Evolutionary conservation across 495 filamentous ascomycete species (phyloP).

Genomic region (Chaetomidium leptoderma): DNA sequence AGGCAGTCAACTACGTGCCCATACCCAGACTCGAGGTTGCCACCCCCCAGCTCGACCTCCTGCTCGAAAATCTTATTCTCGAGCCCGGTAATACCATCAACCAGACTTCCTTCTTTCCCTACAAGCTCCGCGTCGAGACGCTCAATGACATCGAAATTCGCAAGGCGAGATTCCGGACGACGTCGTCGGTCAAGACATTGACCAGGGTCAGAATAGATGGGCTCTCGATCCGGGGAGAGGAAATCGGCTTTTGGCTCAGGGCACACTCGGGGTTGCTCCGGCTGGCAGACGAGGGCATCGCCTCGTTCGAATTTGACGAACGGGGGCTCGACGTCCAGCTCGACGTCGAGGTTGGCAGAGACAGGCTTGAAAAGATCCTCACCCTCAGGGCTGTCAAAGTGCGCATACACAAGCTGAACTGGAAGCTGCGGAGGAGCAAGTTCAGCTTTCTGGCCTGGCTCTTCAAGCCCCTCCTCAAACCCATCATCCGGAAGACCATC

Average conservation of each 20-base stretch:
- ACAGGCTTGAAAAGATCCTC: constrained; percentile 72
- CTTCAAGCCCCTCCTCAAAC: constrained; percentile 77
- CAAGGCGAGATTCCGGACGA: constrained; percentile 70
- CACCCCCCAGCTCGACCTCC: constrained; percentile 74
- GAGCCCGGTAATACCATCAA: constrained; percentile 86
- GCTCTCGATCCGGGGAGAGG: constrained; percentile 73
- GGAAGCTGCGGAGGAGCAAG: constrained; percentile 66
- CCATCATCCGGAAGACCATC: constrained; percentile 70
- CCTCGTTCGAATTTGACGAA: constrained; percentile 76
- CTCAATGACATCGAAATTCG: constrained; percentile 81
- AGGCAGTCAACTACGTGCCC: constrained; percentile 76
- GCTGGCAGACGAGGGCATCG: constrained; percentile 76
- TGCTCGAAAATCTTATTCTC: constrained; percentile 85
- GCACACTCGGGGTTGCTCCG: constrained; percentile 64
- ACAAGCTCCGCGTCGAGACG: constrained; percentile 71
- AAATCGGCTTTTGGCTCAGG: constrained; percentile 72
- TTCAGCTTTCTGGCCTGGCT: constrained; percentile 76
- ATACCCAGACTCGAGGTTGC: constrained; percentile 83
- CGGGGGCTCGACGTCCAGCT: constrained; percentile 81
- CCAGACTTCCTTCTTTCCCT: constrained; percentile 82
- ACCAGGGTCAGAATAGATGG: constrained; percentile 75
- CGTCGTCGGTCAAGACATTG: constrained; percentile 60
- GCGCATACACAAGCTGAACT: constrained; percentile 80
- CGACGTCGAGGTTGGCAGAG: constrained; percentile 72
- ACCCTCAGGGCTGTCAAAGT: constrained; percentile 71